Evolutionary conservation across 345 rosid genomes (phyloP), one percentile per base, ranked within the genome.

Genomic region (Heritiera fomes): DNA sequence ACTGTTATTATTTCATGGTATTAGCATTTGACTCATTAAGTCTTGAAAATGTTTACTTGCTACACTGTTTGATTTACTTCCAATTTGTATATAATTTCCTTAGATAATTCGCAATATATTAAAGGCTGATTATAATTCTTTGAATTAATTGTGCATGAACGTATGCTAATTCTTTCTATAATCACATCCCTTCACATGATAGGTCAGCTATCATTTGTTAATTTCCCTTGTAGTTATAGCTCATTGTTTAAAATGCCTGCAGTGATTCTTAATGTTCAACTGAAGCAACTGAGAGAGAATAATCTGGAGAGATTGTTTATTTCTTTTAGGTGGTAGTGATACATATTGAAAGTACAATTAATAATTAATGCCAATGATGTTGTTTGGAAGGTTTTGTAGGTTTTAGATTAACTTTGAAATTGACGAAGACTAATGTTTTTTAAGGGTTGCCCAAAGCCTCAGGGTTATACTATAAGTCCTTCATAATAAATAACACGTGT

Each of bases 401-500:
- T 32, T 64, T 23, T 23, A 23, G 28, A 23, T 23, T 23, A 23
- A 23, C 28, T 23, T 23, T 23, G 87, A 92, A 85, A 82, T 73
- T 85, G 90, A 82, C 84, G 3, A 96, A 96, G 90, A 96, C 97
- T 96, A 65, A 96, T 96, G 99, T 94, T 87, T 84, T 91, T 96
- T 81, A 97, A 96, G 73, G 98, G 94, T 78, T 96, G 99, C 83
- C 99, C 97, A n/a, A 94, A 85, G 91, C 99, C 99, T 71, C 84
- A 92, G 75, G 99, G 97, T 71, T 96, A 87, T 85, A 95, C 99
- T 30, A 98, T 94, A 91, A 95, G 99, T 92, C 76, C 59, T 78
- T 77, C 62, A 58, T 41, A 41, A 40, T 73, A 52, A 79, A 55
- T 45, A n/a, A 32, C 23, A 17, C 43, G 32, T 71, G 14, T 41